Evolutionary conservation across 768 basidiomycete genomes (phyloP), one percentile per base, ranked within the genome.

Genomic region (Udeniomyces megalosporus): DNA sequence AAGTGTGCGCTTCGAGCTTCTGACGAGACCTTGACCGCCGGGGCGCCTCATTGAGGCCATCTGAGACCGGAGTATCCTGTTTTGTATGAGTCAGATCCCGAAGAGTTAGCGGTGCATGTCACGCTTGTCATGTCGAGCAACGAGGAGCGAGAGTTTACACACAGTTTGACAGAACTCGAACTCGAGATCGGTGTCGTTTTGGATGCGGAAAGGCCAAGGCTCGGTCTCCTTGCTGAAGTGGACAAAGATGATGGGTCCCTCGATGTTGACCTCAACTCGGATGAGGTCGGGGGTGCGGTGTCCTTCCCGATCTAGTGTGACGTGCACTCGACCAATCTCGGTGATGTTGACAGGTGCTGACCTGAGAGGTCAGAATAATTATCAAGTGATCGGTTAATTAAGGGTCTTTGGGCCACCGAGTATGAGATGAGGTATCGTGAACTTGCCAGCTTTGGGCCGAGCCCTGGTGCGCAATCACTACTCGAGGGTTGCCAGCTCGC

Each of bases 341-440:
- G 90, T 83, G 42, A 96, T 79, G 70, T 87, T 89, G 74, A 97
- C 83, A 0, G 91, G 88, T 1, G 91, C 78, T 1, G 93, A 92
- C 92, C 92, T 95, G 64, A 7, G 20, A 26, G 15, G 55, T 26
- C 3, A 12, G 15, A 38, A 24, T 12, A 49, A 20, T 29, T 24
- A 24, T 3, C 29, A 31, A 53, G 51, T 5, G 51, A 14, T 7
- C 35, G 7, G 6, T 17, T 70, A 42, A 42, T 42, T 42, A 8
- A 8, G 38, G 10, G 17, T 42, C 38, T 17, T 8, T 42, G 10
- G 38, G 17, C 34, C 14, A 22, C 35, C 34, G 31, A 48, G 17
- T 34, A 0, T 12, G n/a, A 10, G 14, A 26, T 3, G 5, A 17
- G 52, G 20, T 3, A 26, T n/a, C 17, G 20, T 15, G 20, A 14